Base-by-base conservation (phyloP, 2,329 filamentous ascomycete genomes). In the Colletotrichum orbiculare region DNA sequence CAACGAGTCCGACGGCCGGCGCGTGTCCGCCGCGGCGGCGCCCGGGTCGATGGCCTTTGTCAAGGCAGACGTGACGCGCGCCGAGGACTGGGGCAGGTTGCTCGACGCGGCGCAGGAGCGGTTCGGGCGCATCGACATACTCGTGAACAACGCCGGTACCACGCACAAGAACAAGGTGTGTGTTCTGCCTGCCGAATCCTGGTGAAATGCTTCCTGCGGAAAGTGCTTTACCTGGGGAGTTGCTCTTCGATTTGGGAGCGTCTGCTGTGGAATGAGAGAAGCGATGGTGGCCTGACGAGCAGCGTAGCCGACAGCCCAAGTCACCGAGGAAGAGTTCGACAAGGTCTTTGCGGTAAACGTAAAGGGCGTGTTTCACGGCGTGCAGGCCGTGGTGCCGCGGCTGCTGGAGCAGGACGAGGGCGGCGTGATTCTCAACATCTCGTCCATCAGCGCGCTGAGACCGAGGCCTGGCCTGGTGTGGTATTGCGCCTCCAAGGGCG, bases 341-440 rank as follows among this genome's bases (percentile, higher is more conserved):
- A 79, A 83, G 49, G 86, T 89, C 42, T 89, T 92, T 73, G 83
- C 84, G 58, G 88, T 91, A 66, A 92, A 92, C 68, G 87, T 92
- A 66, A 90, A 89, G 76, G 85, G 85, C 3, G 82, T 92, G 49
- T 92, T 85, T 73, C 74, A 87, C 17, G 88, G 87, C 0, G 85
- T 86, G 2, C 82, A 82, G 58, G 84, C 88, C 4, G 49, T 66
- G 37, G 57, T 66, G 60, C 63, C 63, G 4, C 25, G 60, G 7
- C 85, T 91, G 47, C 75, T 90, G 38, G 82, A 83, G 61, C 94
- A 95, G 85, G 86, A 81, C 39, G 86, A 83, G 69, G 90, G 87
- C 35, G 91, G 88, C 74, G 87, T 94, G 74, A 92, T 94, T 43
- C 46, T 71, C 83, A 94, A 94, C 81, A 94, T 91, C 2, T 91